Evolutionary conservation across 2,329 filamentous ascomycete species (phyloP).

Genomic region (Alternaria sp.): DNA sequence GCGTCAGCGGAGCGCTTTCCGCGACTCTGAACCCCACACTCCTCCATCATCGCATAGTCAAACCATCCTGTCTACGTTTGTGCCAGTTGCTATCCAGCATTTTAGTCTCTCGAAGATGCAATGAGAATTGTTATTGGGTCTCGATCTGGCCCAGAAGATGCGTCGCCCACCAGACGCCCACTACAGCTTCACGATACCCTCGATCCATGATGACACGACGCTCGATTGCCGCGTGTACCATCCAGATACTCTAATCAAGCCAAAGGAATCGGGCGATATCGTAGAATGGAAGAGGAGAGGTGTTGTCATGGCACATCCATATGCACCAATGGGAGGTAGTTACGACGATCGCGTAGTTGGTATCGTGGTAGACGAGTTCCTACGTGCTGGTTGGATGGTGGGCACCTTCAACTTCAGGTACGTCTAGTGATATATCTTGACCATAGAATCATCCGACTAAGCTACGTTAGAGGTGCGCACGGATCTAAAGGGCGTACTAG

Average conservation of each 20-base stretch:
- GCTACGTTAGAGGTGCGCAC: slow-evolving; percentile 72
- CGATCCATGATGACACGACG: slow-evolving; percentile 76
- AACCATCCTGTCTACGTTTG: not conserved
- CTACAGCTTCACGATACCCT: slow-evolving; percentile 79
- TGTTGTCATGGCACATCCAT: slow-evolving; percentile 85
- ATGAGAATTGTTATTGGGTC: slow-evolving; percentile 35
- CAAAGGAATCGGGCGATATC: not conserved
- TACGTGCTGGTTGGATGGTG: slow-evolving; percentile 77
- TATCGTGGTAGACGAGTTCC: slow-evolving; percentile 68
- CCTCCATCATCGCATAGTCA: not conserved
- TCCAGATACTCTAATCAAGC: slow-evolving; percentile 36
- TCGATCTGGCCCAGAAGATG: slow-evolving; percentile 35
- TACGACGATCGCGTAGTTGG: slow-evolving; percentile 84
- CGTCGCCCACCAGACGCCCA: slow-evolving; percentile 41
- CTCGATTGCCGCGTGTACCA: slow-evolving; percentile 88
- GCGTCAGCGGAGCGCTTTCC: slow-evolving; percentile 1
- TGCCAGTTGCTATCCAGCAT: not conserved
- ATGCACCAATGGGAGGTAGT: slow-evolving; percentile 84
- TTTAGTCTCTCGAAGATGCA: slow-evolving; percentile 25
- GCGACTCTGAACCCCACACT: slow-evolving; percentile 5
- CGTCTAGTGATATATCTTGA: not conserved
- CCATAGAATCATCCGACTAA: not conserved
- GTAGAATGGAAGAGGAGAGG: slow-evolving; percentile 54
- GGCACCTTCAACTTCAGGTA: slow-evolving; percentile 93
- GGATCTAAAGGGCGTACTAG: slow-evolving; percentile 79